phyloP scores from a whole-genome alignment of 1,284 basidiomycete genomes.

The Leccinum variabile region DNA sequence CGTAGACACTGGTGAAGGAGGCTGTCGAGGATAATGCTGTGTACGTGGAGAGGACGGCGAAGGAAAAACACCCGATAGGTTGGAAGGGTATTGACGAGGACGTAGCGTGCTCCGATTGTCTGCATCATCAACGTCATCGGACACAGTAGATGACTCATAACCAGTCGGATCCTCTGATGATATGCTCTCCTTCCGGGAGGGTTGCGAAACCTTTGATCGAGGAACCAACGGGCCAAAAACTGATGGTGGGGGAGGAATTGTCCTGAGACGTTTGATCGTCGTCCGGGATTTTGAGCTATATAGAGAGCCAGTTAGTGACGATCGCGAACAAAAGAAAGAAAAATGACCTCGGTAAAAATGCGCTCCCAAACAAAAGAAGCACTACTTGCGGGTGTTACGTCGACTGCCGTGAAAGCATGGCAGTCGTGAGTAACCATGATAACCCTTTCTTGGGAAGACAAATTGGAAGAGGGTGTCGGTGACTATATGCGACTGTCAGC shows the following conservation, averaged over 20 bases:
- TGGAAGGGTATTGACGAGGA: constrained; percentile 37
- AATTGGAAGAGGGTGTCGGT: constrained; percentile 29
- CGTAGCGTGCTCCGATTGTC: constrained; percentile 47
- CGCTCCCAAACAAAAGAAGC: constrained; percentile 79
- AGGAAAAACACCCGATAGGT: constrained; percentile 34
- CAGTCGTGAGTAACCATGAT: constrained; percentile 83
- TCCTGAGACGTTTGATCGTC: constrained; percentile 64
- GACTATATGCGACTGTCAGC: constrained; percentile 27
- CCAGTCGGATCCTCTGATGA: constrained; percentile 69
- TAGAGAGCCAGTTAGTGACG: constrained; percentile 11
- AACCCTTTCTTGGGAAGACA: constrained; percentile 42
- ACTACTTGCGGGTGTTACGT: constrained; percentile 69
- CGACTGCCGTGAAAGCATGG: constrained; percentile 77
- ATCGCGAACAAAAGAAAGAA: constrained; percentile 5
- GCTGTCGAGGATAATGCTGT: constrained; percentile 29
- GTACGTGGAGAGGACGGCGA: constrained; percentile 33
- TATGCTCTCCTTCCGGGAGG: constrained; percentile 64
- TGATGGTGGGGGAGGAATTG: constrained; percentile 52
- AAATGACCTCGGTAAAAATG: constrained; percentile 78
- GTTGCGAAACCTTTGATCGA: constrained; percentile 49
- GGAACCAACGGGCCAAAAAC: constrained; percentile 44
- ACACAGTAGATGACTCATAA: constrained; percentile 62
- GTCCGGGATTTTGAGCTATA: constrained; percentile 78
- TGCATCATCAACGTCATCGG: constrained; percentile 61
- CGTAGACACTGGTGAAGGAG: constrained; percentile 33